Evolutionary conservation across 2,329 filamentous ascomycete species (phyloP).

Genomic region (Macrophomina pseudophaseolina): DNA sequence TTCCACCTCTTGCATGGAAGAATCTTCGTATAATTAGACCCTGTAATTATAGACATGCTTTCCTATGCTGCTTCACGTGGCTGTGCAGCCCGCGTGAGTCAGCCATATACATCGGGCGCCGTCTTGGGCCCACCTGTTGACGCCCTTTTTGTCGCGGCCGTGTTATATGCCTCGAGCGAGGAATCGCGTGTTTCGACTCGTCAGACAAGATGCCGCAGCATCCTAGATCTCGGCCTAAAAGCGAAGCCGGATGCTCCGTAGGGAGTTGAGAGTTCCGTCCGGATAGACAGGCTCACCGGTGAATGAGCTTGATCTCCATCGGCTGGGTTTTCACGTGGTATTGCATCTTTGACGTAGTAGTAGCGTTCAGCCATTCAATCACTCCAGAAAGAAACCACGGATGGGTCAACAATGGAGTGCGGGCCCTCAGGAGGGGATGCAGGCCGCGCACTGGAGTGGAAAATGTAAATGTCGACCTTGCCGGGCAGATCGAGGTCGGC

Average conservation of each 20-base stretch:
- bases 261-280: not conserved
- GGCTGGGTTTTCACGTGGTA: not conserved
- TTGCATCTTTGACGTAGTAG: not conserved
- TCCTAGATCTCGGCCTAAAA: constrained; percentile 16
- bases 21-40: constrained; percentile 6
- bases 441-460: constrained; percentile 9
- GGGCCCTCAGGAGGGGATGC: not conserved
- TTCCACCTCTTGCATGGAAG: not conserved
- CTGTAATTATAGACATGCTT: constrained; percentile 19
- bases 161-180: not conserved
- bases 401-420: not conserved
- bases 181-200: not conserved
- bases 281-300: not conserved
- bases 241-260: constrained; percentile 17
- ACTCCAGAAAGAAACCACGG: not conserved
- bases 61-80: not conserved
- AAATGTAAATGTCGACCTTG: constrained; percentile 26
- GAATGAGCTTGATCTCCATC: not conserved
- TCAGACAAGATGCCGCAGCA: constrained; percentile 4
- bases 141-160: not conserved
- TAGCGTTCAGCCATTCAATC: not conserved
- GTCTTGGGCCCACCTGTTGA: not conserved
- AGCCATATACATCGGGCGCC: not conserved
- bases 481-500: constrained; percentile 8
- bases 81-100: constrained; percentile 11